Base-by-base conservation (phyloP, 257 asterid genomes). In the Echites panduratus region DNA sequence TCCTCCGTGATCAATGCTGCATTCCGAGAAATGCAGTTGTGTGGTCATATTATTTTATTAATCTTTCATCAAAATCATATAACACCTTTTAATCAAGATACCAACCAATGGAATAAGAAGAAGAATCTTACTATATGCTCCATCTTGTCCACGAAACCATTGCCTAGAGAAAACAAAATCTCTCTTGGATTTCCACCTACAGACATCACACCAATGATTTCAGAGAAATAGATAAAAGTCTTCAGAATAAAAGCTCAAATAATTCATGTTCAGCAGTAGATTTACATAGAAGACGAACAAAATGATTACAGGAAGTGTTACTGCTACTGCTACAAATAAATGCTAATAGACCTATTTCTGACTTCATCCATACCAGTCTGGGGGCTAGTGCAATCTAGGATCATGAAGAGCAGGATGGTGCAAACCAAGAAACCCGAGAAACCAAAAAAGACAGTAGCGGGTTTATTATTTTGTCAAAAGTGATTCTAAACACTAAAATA, bases 61-160 rank as follows among this genome's bases (percentile, higher is more conserved):
- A 38, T 64, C 69, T 64, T 64, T 41, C 24, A 53, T 38, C 70
- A 66, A 48, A 16, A 11, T 41, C 17, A 41, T 26, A 16, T 7
- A 22, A 26, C 12, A 71, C 38, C 20, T 43, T 56, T 58, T 43
- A 29, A 26, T 64, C 69, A 71, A 64, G 49, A 54, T 20, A 57
- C 12, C 13, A 41, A 14, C 27, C 59, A 53, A 67, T 50, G 41
- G 29, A 69, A 62, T 73, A 22, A 43, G 58, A 41, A 29, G 44
- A 65, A 66, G 57, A 79, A 68, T 73, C 96, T 85, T 87, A 95
- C 99, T 92, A 81, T 95, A 92, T 62, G 96, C 87, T 83, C 97
- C 99, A 77, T 95, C 99, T 85, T 95, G 98, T 77, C 94, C 97
- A 44, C 88, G 96, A 82, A 90, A 92, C 99, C 99, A 95, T 77